Conservation (phyloP, 805 yeast species). For the Brettanomyces bruxellensis region DNA sequence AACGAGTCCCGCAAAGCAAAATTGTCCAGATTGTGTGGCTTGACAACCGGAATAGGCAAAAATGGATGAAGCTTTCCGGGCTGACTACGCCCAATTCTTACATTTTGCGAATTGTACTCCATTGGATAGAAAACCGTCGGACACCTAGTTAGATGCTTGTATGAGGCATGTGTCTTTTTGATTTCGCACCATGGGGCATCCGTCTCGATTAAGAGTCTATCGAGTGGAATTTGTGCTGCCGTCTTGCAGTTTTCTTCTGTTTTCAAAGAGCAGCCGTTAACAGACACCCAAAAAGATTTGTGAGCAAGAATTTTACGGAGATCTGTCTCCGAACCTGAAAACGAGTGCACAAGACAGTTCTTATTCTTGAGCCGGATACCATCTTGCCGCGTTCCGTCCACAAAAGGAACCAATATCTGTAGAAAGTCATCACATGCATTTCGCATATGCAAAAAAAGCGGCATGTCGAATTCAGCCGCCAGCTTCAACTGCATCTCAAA, state of each 20-base stretch:
- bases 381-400: conserved; percentile 30
- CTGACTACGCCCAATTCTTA: conserved; percentile 4
- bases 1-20: conserved; percentile 19
- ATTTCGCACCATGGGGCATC: conserved; percentile 99
- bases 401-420: conserved; percentile 50
- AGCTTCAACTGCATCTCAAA: conserved; percentile 70
- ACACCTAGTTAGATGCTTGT: conserved; percentile 42
- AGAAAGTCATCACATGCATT: conserved; percentile 76
- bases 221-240: conserved; percentile 58
- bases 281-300: conserved; percentile 50
- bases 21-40: conserved; percentile 42
- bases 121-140: conserved; percentile 52
- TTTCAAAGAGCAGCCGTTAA: conserved; percentile 90
- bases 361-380: conserved; percentile 22
- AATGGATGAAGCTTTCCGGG: conserved; percentile 33
- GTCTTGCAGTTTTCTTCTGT: conserved; percentile 65
- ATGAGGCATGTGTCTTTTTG: conserved; percentile 71
- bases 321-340: conserved; percentile 75
- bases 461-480: conserved; percentile 49
- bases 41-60: conserved; percentile 55
- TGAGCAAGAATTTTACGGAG: conserved; percentile 49
- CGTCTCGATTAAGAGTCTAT: conserved; percentile 73
- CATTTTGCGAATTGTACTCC: conserved; percentile 11
- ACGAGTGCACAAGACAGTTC: conserved; percentile 89
- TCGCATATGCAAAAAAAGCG: conserved; percentile 87